Evolutionary conservation across 2,329 filamentous ascomycete species (phyloP).

Genomic region (Penicillium sp.): DNA sequence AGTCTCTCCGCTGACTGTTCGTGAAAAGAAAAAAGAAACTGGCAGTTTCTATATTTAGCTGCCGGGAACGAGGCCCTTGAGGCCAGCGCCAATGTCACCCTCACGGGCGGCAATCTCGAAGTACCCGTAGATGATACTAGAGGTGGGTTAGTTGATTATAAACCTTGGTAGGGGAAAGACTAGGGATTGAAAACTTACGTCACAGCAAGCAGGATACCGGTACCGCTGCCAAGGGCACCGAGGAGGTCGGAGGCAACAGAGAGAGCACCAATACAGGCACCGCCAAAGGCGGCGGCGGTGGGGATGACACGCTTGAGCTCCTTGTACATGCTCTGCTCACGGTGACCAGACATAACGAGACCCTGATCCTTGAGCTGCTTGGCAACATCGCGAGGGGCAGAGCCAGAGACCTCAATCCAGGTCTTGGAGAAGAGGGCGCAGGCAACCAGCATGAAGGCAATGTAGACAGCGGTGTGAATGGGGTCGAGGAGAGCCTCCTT

Average conservation of each 20-base stretch:
- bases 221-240: conserved; percentile 93
- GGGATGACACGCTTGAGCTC: conserved; percentile 99
- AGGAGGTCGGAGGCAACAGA: conserved; percentile 95
- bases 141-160: conserved; percentile 35
- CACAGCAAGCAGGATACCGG: conserved; percentile 95
- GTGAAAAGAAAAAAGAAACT: conserved; percentile 34
- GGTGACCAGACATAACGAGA: conserved; percentile 98
- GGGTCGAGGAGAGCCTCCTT: conserved; percentile 95
- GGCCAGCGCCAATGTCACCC: conserved; percentile 79
- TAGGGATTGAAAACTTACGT: conserved; percentile 69
- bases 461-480: conserved; percentile 93
- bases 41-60: conserved; percentile 39
- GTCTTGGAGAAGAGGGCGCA: conserved; percentile 99
- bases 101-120: conserved; percentile 99
- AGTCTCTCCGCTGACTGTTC: conserved; percentile 38
- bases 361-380: conserved; percentile 99
- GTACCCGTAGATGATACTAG: conserved; percentile 97
- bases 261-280: conserved; percentile 97
- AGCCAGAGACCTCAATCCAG: conserved; percentile 99
- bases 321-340: conserved; percentile 99
- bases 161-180: background rate
- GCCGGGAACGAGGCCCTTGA: conserved; percentile 66
- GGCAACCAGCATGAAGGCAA: conserved; percentile 95
- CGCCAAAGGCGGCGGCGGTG: conserved; percentile 95
- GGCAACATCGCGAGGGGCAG: conserved; percentile 94